Base-by-base conservation (phyloP, 2,329 filamentous ascomycete genomes). In the Fusarium torulosum region DNA sequence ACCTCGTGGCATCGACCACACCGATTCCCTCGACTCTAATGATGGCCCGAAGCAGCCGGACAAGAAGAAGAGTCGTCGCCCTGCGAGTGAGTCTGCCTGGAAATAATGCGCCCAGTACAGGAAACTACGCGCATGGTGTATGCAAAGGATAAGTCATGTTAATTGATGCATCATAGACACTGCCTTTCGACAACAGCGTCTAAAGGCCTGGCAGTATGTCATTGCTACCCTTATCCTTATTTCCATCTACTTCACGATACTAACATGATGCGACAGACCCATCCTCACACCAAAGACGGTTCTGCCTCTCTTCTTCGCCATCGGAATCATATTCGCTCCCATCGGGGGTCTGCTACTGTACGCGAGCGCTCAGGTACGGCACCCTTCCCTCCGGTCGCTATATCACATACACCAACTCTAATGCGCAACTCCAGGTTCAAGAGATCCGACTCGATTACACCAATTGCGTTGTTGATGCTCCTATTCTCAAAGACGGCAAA, bases 131-230 rank as follows among this genome's bases (percentile, higher is more conserved):
- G 51, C 59, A 19, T 37, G 20, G 15, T 47, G 31, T 40, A 23
- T 10, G 17, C 19, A n/a, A 23, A 17, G 20, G 19, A 51, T 37
- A 27, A 58, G 20, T 19, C 37, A 47, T 51, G 45, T 66, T 76
- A 57, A 77, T 58, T 64, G 20, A 37, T 49, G 43, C 20, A 50
- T 57, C 37, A 63, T 75, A 97, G 93, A 98, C 82, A 98, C 95
- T 61, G 96, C 96, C 13, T 99, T 98, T 78, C 88, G 96, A 74
- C 96, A 99, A 79, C 96, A 99, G 81, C 90, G 96, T 77, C 82
- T 99, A 79, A 97, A 98, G 82, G 96, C 96, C 83, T 99, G 96
- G 96, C 96, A 99, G 91, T 96, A 85, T 81, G 93, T 75, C 17
- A 20, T 38, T 10, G 92, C 68, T 21, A 27, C 21, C 27, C 23